phyloP scores from a whole-genome alignment of 768 basidiomycete species.

The Collybia sordida region DNA sequence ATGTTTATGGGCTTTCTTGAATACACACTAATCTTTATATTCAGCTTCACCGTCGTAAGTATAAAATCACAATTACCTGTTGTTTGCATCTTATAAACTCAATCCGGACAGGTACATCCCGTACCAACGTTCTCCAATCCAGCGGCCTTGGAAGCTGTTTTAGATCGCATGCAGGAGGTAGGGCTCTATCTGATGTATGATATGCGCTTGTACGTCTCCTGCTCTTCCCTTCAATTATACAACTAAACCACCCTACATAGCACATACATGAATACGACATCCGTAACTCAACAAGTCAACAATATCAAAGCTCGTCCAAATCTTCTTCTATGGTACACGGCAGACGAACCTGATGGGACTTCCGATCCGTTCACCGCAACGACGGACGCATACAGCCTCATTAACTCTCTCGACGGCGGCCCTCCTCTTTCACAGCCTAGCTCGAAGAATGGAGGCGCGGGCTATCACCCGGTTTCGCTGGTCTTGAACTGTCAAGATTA shows the following conservation, averaged over 20 bases:
- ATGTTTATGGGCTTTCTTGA: too few species aligned
- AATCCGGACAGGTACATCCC: slow-evolving; percentile 57
- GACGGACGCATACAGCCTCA: slow-evolving; percentile 47
- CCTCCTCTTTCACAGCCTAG: too few species aligned
- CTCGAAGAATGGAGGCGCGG: slow-evolving; percentile 45
- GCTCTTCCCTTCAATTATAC: neutral
- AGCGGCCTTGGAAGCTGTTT: slow-evolving; percentile 52
- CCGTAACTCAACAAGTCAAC: slow-evolving; percentile 69
- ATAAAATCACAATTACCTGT: neutral
- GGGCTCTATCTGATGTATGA: slow-evolving; percentile 79
- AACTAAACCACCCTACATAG: slow-evolving; percentile 28
- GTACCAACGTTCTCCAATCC: slow-evolving; percentile 64
- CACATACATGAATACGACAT: slow-evolving; percentile 63
- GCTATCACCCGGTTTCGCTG: slow-evolving; percentile 66
- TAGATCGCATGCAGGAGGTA: slow-evolving; percentile 72
- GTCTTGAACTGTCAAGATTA: slow-evolving; percentile 70
- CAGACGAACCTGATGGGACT: slow-evolving; percentile 70
- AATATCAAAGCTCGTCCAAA: slow-evolving; percentile 65
- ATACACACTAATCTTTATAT: too few species aligned
- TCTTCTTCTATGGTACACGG: slow-evolving; percentile 73
- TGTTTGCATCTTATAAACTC: too few species aligned
- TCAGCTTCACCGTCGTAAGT: too few species aligned
- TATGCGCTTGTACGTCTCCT: slow-evolving; percentile 56
- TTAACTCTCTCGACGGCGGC: slow-evolving; percentile 56
- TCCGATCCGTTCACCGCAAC: slow-evolving; percentile 67